Base-by-base conservation (phyloP, 108 stramenopile genomes). In the Cyclotella kingstonii region DNA sequence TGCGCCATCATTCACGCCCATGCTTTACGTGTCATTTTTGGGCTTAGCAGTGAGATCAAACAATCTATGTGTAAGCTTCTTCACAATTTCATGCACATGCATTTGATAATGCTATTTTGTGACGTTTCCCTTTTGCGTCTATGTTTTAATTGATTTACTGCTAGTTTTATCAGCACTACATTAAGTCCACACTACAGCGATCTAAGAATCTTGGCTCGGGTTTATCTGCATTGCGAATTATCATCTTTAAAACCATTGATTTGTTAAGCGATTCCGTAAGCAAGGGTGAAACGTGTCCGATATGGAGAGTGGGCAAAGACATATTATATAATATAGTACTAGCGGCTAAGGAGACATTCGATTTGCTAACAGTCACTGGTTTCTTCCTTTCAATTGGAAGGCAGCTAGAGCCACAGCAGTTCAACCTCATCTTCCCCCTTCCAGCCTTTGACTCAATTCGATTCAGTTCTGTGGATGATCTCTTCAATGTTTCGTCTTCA, bases 331-430 rank as follows among this genome's bases (percentile, higher is more conserved):
- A 74, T 34, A 18, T 66, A 7, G 59, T 66, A n/a, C 31, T 50
- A 40, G 45, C 51, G 18, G 50, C 46, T 2, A 74, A 29, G 41
- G 46, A 66, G 11, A 29, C 33, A 34, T 74, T 47, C 25, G 53
- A 74, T 55, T 53, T 33, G 14, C 59, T 74, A 4, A 41, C 64
- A 33, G 59, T 73, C 25, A 68, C 68, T 6, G 50, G 58, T 47
- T 80, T 80, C 38, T 73, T 71, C 49, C 58, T 80, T 11, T 70
- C 68, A 1, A 46, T 80, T 26, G 79, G 75, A 9, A 48, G 79
- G 28, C 79, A 80, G 48, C 38, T 80, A 19, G 79, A 80, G 61
- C 79, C 79, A 2, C 69, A 72, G 41, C 61, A 68, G 36, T 77
- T 80, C 33, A 52, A 56, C 39, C 64, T 69, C n/a, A 55, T 80